A percentile compares a stretch with the other conserved stretches of the same genome.
Evolutionary conservation across 306 rosid species (phyloP).

Genomic region (Prunus armeniaca): DNA sequence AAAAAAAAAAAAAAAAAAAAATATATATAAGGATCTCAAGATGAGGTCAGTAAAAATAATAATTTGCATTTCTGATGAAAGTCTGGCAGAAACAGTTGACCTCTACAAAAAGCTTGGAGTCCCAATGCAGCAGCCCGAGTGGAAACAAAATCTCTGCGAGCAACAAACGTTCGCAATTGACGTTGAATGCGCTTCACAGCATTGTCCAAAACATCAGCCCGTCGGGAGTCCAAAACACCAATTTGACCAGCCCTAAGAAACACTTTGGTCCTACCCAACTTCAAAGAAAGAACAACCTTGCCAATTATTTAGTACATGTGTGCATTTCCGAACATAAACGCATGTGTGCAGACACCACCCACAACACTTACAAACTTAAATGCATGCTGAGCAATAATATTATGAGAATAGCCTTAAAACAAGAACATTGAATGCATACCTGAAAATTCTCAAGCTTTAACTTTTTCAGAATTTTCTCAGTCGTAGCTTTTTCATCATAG

Average conservation of each 20-base stretch:
- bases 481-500: constrained; percentile 64
- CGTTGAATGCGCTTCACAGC: constrained; percentile 79
- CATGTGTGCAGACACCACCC: background rate
- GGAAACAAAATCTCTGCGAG: constrained; percentile 62
- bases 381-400: background rate
- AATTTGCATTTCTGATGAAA: background rate
- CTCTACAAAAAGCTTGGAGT: constrained; percentile 87
- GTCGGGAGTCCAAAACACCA: constrained; percentile 80
- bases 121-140: constrained; percentile 55
- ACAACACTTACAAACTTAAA: background rate
- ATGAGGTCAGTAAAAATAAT: background rate
- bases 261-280: constrained; percentile 93
- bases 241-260: constrained; percentile 98
- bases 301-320: background rate
- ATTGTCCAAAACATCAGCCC: constrained; percentile 84
- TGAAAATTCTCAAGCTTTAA: constrained; percentile 83
- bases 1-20: too few relatives aligned
- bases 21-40: background rate
- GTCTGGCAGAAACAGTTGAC: constrained; percentile 32
- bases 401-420: background rate
- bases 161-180: constrained; percentile 58
- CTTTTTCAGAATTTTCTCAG: constrained; percentile 69
- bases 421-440: constrained; percentile 37
- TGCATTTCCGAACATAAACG: too few relatives aligned
- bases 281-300: constrained; percentile 15